Percentiles rank a stretch among this genome's conserved stretches.
Conservation (phyloP, 2,329 filamentous ascomycete species). For the Erysiphe neolycopersici region DNA sequence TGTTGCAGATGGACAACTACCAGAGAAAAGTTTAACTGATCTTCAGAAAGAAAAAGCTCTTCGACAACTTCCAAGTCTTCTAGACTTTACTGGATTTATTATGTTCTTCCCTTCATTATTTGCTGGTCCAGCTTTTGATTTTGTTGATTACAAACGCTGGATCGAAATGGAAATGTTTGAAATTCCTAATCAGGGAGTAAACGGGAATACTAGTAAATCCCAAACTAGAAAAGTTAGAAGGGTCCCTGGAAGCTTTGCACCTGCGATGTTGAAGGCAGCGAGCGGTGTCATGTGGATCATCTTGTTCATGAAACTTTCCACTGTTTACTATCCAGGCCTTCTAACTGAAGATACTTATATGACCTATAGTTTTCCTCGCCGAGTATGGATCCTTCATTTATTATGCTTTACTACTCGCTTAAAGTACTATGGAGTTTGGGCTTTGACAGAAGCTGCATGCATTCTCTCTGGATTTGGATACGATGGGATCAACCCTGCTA, state of each 20-base stretch:
- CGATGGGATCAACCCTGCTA: slow-evolving; percentile 67
- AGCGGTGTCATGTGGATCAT: slow-evolving; percentile 56
- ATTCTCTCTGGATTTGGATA: slow-evolving; percentile 85
- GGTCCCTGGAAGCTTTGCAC: slow-evolving; percentile 73
- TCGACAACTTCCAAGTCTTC: slow-evolving; percentile 39
- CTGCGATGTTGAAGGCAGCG: slow-evolving; percentile 51
- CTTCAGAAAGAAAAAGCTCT: slow-evolving; percentile 66
- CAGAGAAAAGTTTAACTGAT: slow-evolving; percentile 55
- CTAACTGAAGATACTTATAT: slow-evolving; percentile 40
- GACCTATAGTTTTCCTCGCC: slow-evolving; percentile 38
- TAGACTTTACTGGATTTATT: slow-evolving; percentile 77
- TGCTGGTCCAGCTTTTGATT: slow-evolving; percentile 82
- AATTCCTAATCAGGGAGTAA: slow-evolving; percentile 29
- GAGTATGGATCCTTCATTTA: slow-evolving; percentile 61
- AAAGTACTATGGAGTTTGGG: slow-evolving; percentile 97
- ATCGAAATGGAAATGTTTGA: slow-evolving; percentile 91
- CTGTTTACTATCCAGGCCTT: slow-evolving; percentile 34
- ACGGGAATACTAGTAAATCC: slow-evolving; percentile 60
- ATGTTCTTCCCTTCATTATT: slow-evolving; percentile 86
- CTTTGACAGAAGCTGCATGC: slow-evolving; percentile 73
- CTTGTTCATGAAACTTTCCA: slow-evolving; percentile 45
- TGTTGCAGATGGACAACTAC: slow-evolving; percentile 68
- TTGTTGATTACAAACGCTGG: slow-evolving; percentile 73
- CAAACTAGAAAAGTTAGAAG: slow-evolving; percentile 73
- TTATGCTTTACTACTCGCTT: slow-evolving; percentile 55